Percentiles rank a stretch among this genome's conserved stretches.
phyloP scores from a whole-genome alignment of 2,329 filamentous ascomycete genomes.

The Achaetomium macrosporum region DNA sequence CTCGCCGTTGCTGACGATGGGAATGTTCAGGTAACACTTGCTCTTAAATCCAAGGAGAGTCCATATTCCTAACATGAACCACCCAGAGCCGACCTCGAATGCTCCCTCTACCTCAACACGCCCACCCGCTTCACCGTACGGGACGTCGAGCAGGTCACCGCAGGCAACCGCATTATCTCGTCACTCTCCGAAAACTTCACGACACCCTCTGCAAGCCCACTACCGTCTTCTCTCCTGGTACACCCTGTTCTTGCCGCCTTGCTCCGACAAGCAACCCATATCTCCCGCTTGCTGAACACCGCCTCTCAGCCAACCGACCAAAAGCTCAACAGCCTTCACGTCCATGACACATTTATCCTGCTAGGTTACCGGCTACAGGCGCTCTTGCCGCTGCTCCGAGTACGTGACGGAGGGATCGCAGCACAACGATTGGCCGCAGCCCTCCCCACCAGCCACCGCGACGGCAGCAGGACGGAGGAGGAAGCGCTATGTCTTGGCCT shows the following conservation, averaged over 20 bases:
- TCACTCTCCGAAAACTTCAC: neutral
- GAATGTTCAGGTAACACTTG: constrained; percentile 6
- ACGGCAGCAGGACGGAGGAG: no score
- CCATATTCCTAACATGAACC: no score
- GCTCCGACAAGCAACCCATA: neutral
- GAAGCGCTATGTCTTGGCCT: no score
- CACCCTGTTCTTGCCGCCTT: neutral
- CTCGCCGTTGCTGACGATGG: neutral
- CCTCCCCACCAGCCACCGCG: no score
- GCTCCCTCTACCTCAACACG: constrained; percentile 5
- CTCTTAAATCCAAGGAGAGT: neutral
- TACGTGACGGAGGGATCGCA: no score
- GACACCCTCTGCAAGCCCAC: neutral
- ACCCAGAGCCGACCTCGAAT: constrained; percentile 10
- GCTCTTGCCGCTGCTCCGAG: constrained; percentile 16
- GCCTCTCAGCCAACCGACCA: neutral
- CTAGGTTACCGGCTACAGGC: constrained; percentile 26
- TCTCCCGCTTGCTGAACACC: neutral
- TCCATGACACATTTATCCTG: constrained; percentile 25
- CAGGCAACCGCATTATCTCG: neutral
- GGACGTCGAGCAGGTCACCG: neutral
- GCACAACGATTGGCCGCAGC: no score
- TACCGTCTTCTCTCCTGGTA: neutral
- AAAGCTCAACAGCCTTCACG: constrained; percentile 20
- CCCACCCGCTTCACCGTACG: constrained; percentile 5